Percentiles rank a stretch among this genome's conserved stretches.
Conservation (phyloP, 2,329 filamentous ascomycete genomes). For the Talaromyces rugulosus region DNA sequence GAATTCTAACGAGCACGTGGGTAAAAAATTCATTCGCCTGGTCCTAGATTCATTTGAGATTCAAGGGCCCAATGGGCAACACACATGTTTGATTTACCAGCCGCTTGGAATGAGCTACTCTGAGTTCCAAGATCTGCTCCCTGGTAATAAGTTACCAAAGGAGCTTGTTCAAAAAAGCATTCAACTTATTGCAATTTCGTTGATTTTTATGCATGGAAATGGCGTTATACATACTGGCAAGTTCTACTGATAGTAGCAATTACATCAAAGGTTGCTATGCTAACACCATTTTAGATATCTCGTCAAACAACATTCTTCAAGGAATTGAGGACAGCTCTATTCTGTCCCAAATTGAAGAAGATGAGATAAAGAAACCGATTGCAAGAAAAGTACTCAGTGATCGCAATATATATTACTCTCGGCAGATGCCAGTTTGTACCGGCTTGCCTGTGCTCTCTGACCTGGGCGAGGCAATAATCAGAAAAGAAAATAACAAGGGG, state of each 20-base stretch:
- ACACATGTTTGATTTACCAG: constrained; percentile 35
- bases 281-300: constrained; percentile 33
- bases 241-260: neutral
- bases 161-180: constrained; percentile 45
- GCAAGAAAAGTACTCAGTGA: constrained; percentile 36
- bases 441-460: constrained; percentile 24
- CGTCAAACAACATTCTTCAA: constrained; percentile 47
- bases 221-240: constrained; percentile 46
- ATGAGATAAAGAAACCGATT: constrained; percentile 36
- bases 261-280: neutral
- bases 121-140: constrained; percentile 30
- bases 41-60: constrained; percentile 7
- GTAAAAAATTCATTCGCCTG: constrained; percentile 21
- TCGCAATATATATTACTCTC: constrained; percentile 29
- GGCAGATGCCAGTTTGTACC: constrained; percentile 24
- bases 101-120: constrained; percentile 43
- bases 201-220: constrained; percentile 66
- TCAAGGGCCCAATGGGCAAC: constrained; percentile 10
- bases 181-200: constrained; percentile 77
- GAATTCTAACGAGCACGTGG: constrained; percentile 22
- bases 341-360: constrained; percentile 37
- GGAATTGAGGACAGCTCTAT: constrained; percentile 37
- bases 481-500: constrained; percentile 28
- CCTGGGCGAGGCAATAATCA: constrained; percentile 32
- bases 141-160: constrained; percentile 19